phyloP scores from a whole-genome alignment of 768 basidiomycete genomes.

The Pulveroboletus frians region DNA sequence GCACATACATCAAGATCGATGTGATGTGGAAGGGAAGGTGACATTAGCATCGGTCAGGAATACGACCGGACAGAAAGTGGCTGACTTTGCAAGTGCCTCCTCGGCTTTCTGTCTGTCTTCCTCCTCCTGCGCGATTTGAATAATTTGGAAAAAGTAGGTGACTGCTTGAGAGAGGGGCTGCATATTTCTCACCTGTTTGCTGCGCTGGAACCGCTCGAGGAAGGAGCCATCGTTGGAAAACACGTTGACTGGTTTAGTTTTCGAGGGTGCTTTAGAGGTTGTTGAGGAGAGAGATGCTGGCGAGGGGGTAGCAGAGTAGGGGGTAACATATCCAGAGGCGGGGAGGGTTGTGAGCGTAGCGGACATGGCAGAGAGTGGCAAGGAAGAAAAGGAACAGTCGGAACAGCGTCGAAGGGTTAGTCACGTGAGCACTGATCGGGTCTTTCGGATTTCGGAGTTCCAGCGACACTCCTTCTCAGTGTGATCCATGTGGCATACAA shows the following conservation, averaged over 20 bases:
- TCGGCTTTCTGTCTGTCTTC: slow-evolving; percentile 53
- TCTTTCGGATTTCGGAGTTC: too few species aligned
- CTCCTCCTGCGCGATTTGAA: slow-evolving; percentile 50
- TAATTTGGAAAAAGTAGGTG: background rate
- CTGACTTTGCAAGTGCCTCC: slow-evolving; percentile 47
- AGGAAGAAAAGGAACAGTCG: background rate
- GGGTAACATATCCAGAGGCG: background rate
- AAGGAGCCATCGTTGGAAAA: slow-evolving; percentile 71
- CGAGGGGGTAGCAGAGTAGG: background rate
- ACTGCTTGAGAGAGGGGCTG: background rate
- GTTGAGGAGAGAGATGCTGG: background rate
- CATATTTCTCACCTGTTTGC: slow-evolving; percentile 32
- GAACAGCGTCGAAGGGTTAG: background rate
- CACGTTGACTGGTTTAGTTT: slow-evolving; percentile 50
- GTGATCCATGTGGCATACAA: background rate
- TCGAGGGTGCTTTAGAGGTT: slow-evolving; percentile 19
- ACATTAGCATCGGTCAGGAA: background rate
- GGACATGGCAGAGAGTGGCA: slow-evolving; percentile 10
- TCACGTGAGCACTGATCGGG: too few species aligned
- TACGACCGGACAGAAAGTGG: background rate
- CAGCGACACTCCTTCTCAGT: background rate
- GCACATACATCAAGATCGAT: too few species aligned
- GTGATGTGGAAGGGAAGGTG: background rate
- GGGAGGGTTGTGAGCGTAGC: background rate
- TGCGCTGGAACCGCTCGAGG: slow-evolving; percentile 39